phyloP scores from a whole-genome alignment of 306 rosid genomes.

The Cucurbita pepo region DNA sequence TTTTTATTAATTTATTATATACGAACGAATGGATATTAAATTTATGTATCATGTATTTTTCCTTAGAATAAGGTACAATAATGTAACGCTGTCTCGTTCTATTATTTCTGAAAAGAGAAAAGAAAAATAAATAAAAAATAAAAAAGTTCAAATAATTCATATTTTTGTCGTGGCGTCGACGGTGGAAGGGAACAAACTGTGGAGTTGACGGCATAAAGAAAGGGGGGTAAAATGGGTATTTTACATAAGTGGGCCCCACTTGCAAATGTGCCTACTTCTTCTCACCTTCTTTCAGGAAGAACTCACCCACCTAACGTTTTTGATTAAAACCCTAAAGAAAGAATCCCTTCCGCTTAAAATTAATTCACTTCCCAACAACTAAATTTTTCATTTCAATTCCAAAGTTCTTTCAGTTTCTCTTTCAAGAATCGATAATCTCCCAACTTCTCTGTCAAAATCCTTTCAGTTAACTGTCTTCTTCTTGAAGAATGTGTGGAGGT shows the following conservation, averaged over 20 bases:
- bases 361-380: not conserved
- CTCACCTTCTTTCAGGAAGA: not conserved
- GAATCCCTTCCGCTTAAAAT: not conserved
- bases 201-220: not conserved
- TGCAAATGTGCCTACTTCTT: not conserved
- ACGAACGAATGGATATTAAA: not conserved
- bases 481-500: constrained; percentile 73
- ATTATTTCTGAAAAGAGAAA: not conserved
- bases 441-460: not conserved
- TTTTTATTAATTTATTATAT: too few species aligned
- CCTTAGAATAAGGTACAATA: not conserved
- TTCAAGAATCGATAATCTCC: not conserved
- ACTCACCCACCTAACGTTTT: not conserved
- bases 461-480: not conserved
- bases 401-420: not conserved
- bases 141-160: not conserved
- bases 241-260: not conserved
- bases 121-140: not conserved
- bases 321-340: not conserved
- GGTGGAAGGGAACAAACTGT: not conserved
- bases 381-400: not conserved
- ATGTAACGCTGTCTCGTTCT: not conserved
- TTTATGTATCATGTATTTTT: not conserved
- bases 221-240: constrained; percentile 37
- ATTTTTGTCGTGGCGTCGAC: not conserved